phyloP scores from a whole-genome alignment of 2,329 filamentous ascomycete species.

The Beauveria bassiana region DNA sequence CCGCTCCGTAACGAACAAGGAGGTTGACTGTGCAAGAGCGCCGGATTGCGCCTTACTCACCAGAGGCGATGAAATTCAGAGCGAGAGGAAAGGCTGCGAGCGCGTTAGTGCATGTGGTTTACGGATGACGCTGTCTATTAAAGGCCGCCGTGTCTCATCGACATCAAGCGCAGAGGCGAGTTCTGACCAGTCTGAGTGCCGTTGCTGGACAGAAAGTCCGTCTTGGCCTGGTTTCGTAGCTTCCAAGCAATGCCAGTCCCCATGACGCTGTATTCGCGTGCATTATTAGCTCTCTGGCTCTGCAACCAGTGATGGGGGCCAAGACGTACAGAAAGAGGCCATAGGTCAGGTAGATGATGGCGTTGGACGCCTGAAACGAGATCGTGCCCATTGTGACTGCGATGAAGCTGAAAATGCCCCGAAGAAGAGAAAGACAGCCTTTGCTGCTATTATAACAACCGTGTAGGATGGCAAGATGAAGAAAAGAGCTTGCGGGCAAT shows the following conservation, averaged over 20 bases:
- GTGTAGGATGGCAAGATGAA: no score
- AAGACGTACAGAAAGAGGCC: conserved; percentile 62
- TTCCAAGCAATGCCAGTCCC: conserved; percentile 53
- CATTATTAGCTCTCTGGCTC: neutral
- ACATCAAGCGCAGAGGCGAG: conserved; percentile 8
- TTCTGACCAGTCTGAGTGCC: conserved; percentile 75
- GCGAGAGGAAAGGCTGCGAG: conserved; percentile 65
- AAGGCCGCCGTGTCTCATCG: neutral
- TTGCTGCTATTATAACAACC: neutral
- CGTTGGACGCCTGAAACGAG: conserved; percentile 70
- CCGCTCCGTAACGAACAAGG: conserved; percentile 50
- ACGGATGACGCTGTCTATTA: conserved; percentile 8
- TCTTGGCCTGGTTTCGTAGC: conserved; percentile 56
- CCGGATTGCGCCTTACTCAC: conserved; percentile 52
- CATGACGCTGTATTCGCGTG: conserved; percentile 42
- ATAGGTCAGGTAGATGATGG: conserved; percentile 75
- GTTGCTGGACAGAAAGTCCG: conserved; percentile 67
- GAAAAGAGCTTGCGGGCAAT: no score
- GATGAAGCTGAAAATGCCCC: neutral
- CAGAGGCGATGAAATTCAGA: conserved; percentile 84
- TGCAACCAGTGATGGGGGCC: neutral
- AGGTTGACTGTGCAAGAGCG: conserved; percentile 19
- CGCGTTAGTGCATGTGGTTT: conserved; percentile 22
- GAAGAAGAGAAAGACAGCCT: neutral
- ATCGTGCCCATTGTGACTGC: conserved; percentile 58